These are phyloP conservation scores for Ogataea zsoltii DNA, from an alignment of 805 yeast species.

Conservation along the genomic window DNA sequence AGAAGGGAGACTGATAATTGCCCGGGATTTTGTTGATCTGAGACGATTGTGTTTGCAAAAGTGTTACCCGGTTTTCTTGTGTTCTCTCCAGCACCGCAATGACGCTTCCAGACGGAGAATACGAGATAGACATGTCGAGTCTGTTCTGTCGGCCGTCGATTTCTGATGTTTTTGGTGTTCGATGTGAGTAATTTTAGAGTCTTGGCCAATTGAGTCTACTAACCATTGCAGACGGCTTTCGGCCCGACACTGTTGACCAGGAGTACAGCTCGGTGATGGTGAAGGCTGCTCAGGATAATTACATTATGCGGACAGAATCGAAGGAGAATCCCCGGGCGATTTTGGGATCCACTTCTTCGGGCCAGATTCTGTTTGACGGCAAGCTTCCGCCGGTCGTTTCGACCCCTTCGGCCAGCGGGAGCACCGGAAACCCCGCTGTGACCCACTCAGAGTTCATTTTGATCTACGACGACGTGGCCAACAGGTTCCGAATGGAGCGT, in stretches of 20 bases:
- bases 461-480: constrained; percentile 28
- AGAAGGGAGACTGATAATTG: background rate
- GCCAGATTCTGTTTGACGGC: constrained; percentile 34
- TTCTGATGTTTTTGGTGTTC: constrained; percentile 32
- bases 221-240: constrained; percentile 30
- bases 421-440: background rate
- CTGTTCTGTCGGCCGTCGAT: constrained; percentile 19
- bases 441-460: constrained; percentile 25
- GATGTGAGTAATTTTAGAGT: constrained; percentile 27
- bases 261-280: constrained; percentile 25
- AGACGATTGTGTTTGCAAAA: too few species aligned
- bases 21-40: background rate
- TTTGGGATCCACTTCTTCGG: constrained; percentile 10
- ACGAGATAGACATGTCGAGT: constrained; percentile 34
- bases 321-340: constrained; percentile 23
- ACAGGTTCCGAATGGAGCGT: constrained; percentile 29
- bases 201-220: background rate
- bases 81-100: background rate
- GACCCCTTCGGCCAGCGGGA: background rate
- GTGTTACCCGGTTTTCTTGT: too few species aligned
- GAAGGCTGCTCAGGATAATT: constrained; percentile 21
- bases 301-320: constrained; percentile 29
- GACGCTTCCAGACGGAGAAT: constrained; percentile 37
- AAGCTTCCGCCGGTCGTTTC: constrained; percentile 14
- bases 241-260: constrained; percentile 35